Evolutionary conservation across 305 asterid genomes (phyloP).

Genomic region (Ajuga reptans): DNA sequence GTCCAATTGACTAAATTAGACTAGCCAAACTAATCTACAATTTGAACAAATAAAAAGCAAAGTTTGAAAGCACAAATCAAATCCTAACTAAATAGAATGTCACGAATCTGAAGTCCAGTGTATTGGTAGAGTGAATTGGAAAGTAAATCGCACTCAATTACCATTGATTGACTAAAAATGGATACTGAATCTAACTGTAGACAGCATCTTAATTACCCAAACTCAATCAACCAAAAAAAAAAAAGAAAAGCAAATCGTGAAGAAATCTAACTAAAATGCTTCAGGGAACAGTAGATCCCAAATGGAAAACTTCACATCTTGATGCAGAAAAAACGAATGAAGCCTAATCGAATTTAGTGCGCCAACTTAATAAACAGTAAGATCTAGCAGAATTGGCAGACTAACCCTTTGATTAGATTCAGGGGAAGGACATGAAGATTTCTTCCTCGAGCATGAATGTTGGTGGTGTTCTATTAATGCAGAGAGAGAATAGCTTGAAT

Average conservation of each 20-base stretch:
- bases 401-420: constrained; percentile 29
- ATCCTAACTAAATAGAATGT: constrained; percentile 10
- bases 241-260: not conserved
- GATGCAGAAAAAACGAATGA: constrained; percentile 19
- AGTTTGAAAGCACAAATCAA: constrained; percentile 18
- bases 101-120: constrained; percentile 8
- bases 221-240: constrained; percentile 24
- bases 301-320: constrained; percentile 12
- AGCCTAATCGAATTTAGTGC: constrained; percentile 3
- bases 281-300: constrained; percentile 30
- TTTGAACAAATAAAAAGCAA: not conserved
- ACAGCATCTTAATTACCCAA: constrained; percentile 17
- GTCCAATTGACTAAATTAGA: constrained; percentile 15
- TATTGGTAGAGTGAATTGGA: constrained; percentile 10
- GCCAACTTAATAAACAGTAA: not conserved
- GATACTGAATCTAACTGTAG: constrained; percentile 13
- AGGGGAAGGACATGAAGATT: constrained; percentile 24
- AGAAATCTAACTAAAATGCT: constrained; percentile 19
- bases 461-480: constrained; percentile 16
- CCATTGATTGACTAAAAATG: not conserved
- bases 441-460: constrained; percentile 21
- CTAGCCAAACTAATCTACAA: not conserved
- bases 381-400: constrained; percentile 27
- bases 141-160: constrained; percentile 5
- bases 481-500: constrained; percentile 12